Percentiles rank a stretch among this genome's conserved stretches.
phyloP scores from a whole-genome alignment of 192 early-diverging fungal species.

The Rhizoclosmatium globosum region DNA sequence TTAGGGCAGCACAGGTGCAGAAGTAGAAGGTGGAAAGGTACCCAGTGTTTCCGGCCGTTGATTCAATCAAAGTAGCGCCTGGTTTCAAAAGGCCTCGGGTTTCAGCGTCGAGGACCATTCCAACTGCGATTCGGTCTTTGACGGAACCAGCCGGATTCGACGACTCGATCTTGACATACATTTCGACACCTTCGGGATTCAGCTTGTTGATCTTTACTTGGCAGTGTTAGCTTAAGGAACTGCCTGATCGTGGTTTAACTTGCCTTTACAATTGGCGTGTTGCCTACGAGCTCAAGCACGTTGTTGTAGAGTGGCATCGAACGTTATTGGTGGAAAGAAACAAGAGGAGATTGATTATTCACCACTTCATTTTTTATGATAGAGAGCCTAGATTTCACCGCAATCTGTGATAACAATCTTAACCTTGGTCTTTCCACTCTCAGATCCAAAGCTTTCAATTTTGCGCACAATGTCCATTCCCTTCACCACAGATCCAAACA shows the following conservation, averaged over 20 bases:
- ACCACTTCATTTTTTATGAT: constrained; percentile 1
- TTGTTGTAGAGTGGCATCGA: not conserved
- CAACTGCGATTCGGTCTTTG: constrained; percentile 95
- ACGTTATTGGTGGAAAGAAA: not conserved
- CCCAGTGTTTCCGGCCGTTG: constrained; percentile 83
- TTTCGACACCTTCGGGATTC: constrained; percentile 71
- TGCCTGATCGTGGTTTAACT: not conserved
- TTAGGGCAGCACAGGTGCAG: too few species aligned
- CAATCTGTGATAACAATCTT: constrained; percentile 34
- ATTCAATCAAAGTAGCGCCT: constrained; percentile 85
- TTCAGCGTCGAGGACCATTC: constrained; percentile 93
- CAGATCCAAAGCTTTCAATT: constrained; percentile 52
- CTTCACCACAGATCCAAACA: constrained; percentile 59
- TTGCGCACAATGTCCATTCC: constrained; percentile 68
- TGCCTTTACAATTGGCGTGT: constrained; percentile 15
- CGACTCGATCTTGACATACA: constrained; percentile 95
- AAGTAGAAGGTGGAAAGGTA: not conserved
- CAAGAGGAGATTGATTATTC: not conserved
- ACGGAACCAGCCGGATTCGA: constrained; percentile 98
- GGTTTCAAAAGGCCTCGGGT: constrained; percentile 79
- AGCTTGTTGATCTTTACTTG: constrained; percentile 45
- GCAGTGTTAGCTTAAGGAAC: not conserved
- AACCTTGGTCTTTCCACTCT: constrained; percentile 36
- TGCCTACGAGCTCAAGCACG: constrained; percentile 6
- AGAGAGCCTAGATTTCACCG: constrained; percentile 17